Base-by-base conservation (phyloP, 345 rosid genomes). In the Rhodamnia rubescens region DNA sequence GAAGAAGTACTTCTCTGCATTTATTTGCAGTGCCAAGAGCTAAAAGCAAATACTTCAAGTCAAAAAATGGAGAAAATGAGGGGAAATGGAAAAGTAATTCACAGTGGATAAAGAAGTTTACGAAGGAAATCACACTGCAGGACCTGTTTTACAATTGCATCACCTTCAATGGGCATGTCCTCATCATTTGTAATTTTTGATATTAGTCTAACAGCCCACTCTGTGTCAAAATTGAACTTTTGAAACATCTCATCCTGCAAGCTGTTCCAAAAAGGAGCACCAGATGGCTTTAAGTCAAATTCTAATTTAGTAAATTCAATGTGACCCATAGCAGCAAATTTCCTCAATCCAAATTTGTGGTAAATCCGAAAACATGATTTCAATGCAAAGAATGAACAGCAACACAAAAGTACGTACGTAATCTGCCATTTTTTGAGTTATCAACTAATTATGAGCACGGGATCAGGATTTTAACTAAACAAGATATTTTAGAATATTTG, bases 241-340 rank as follows among this genome's bases (percentile, higher is more conserved):
- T 92, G 96, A 91, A 96, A 96, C 97, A 96, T 95, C 92, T 96
- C 98, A 92, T 96, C 99, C 93, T 96, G 97, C 93, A 96, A 91
- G 92, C 99, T 96, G 94, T 88, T 69, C 42, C 74, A 69, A 69
- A 54, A 69, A 32, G 78, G 3, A 69, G 78, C 78, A 69, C 78
- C 4, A 0, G 24, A 69, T 32, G 24, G 47, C 78, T 69, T 64
- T 16, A 69, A 69, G 44, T 18, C 44, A 69, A 61, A 64, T 64
- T 44, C 47, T 69, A 13, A 36, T 61, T 61, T 29, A 61, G 74
- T 61, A 61, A 61, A 61, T 61, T 0, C 0, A 61, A 61, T 61
- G 74, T 1, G 0, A 61, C 29, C 40, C 18, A 61, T 64, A 69
- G 78, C 78, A 69, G 47, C 44, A 32, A 69, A 69, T 32, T 69